These are phyloP conservation scores for Rugonectria rugulosa DNA, from an alignment of 2,329 filamentous ascomycete species.

Conservation along the genomic window DNA sequence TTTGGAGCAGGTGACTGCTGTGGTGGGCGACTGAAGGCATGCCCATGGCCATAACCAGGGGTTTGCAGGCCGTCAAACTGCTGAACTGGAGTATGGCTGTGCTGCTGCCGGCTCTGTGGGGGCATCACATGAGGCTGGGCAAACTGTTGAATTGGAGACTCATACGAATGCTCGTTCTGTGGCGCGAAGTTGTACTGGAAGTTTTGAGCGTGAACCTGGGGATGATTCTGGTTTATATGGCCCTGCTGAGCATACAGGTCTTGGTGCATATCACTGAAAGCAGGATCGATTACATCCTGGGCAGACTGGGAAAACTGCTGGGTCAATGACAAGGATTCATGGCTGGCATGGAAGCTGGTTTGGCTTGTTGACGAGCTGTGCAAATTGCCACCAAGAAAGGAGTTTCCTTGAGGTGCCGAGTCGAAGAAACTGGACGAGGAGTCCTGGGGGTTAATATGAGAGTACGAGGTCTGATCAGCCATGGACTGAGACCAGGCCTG, in stretches of 20 bases:
- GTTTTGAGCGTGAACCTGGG: slow-evolving; percentile 41
- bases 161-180: slow-evolving; percentile 44
- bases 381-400: slow-evolving; percentile 42
- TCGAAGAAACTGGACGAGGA: slow-evolving; percentile 47
- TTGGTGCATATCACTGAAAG: slow-evolving; percentile 47
- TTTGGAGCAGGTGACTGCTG: slow-evolving; percentile 43
- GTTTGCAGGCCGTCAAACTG: slow-evolving; percentile 40
- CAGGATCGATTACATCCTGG: slow-evolving; percentile 48
- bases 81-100: slow-evolving; percentile 44
- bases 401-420: slow-evolving; percentile 41
- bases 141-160: slow-evolving; percentile 43
- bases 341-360: slow-evolving; percentile 41
- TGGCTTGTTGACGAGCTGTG: slow-evolving; percentile 41
- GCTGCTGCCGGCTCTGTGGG: slow-evolving; percentile 42
- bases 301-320: slow-evolving; percentile 45
- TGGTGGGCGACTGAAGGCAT: slow-evolving; percentile 36
- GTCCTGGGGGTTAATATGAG: slow-evolving; percentile 44
- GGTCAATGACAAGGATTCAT: slow-evolving; percentile 42
- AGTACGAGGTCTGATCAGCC: slow-evolving; percentile 43
- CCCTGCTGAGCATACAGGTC: slow-evolving; percentile 48
- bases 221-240: slow-evolving; percentile 43
- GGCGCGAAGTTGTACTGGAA: slow-evolving; percentile 47
- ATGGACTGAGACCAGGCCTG: slow-evolving; percentile 50
- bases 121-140: slow-evolving; percentile 44
- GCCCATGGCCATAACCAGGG: slow-evolving; percentile 36